Conservation (phyloP, 805 yeast species). For the Citeromyces nyonsensis region DNA sequence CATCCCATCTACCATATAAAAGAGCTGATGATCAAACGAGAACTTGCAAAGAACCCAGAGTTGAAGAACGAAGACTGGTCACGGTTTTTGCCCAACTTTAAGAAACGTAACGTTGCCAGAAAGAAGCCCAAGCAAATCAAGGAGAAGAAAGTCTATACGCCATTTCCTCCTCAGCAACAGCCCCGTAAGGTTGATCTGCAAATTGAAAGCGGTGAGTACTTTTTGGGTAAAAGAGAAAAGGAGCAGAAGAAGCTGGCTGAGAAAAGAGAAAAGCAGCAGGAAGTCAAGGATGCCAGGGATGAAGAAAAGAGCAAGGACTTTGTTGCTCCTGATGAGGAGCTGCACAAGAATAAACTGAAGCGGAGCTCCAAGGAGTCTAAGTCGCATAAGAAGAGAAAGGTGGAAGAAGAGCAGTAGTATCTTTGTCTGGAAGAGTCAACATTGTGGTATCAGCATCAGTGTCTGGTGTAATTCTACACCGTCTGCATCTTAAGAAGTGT, state of each 20-base stretch:
- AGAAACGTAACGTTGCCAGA: constrained; percentile 90
- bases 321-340: constrained; percentile 70
- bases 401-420: no score
- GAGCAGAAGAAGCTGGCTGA: constrained; percentile 54
- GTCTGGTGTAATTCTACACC: no score
- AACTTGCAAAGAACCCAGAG: constrained; percentile 88
- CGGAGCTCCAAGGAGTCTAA: no score
- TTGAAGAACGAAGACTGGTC: constrained; percentile 94
- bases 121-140: constrained; percentile 40
- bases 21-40: constrained; percentile 94
- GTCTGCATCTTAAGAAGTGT: no score
- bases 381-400: no score
- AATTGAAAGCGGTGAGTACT: constrained; percentile 97
- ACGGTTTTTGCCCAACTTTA: constrained; percentile 89
- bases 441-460: no score
- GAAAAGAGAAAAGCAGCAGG: constrained; percentile 67
- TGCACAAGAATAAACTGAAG: constrained; percentile 16
- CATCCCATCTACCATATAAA: constrained; percentile 98
- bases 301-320: constrained; percentile 64
- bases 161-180: constrained; percentile 95
- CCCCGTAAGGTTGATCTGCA: constrained; percentile 96
- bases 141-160: constrained; percentile 73
- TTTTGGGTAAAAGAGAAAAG: constrained; percentile 79
- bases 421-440: no score
- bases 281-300: constrained; percentile 46